A percentile compares a stretch with the other conserved stretches of the same genome.
These are phyloP conservation scores for Crithidia brevicula DNA, from an alignment of 208 protist genomes.

Conservation along the genomic window DNA sequence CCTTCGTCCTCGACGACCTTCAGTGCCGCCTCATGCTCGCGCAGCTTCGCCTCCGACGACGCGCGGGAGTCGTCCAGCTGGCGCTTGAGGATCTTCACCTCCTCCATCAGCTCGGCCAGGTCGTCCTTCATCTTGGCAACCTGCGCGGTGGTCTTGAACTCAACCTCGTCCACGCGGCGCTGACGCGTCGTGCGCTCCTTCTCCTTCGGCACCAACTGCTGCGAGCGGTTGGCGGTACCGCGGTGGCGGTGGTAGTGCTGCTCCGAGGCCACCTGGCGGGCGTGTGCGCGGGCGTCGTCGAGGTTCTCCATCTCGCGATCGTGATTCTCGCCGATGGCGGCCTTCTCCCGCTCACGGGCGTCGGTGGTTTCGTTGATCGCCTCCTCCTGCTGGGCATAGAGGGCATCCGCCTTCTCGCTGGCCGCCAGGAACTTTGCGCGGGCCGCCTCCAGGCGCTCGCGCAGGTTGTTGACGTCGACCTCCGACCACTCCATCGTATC, in stretches of 20 bases:
- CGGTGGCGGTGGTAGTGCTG: slow-evolving; percentile 74
- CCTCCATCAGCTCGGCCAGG: slow-evolving; percentile 67
- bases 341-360: slow-evolving; percentile 68
- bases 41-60: slow-evolving; percentile 36
- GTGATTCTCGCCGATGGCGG: slow-evolving; percentile 47
- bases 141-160: slow-evolving; percentile 52
- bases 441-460: slow-evolving; percentile 43
- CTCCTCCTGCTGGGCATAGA: slow-evolving; percentile 63
- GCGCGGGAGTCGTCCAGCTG: slow-evolving; percentile 61
- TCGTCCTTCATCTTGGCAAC: slow-evolving; percentile 54
- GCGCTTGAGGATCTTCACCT: slow-evolving; percentile 67
- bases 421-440: slow-evolving; percentile 34
- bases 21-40: slow-evolving; percentile 54
- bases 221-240: slow-evolving; percentile 57
- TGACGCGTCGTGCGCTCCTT: slow-evolving; percentile 42
- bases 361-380: slow-evolving; percentile 77
- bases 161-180: slow-evolving; percentile 52
- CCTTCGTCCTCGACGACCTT: slow-evolving; percentile 58
- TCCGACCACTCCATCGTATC: slow-evolving; percentile 55
- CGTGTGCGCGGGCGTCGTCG: slow-evolving; percentile 43
- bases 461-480: slow-evolving; percentile 57
- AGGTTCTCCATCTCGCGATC: slow-evolving; percentile 74
- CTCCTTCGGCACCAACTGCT: slow-evolving; percentile 37
- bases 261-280: slow-evolving; percentile 70
- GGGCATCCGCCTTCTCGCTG: slow-evolving; percentile 38